Evolutionary conservation across 805 yeast genomes (phyloP).

Genomic region (Metschnikowia sp.): DNA sequence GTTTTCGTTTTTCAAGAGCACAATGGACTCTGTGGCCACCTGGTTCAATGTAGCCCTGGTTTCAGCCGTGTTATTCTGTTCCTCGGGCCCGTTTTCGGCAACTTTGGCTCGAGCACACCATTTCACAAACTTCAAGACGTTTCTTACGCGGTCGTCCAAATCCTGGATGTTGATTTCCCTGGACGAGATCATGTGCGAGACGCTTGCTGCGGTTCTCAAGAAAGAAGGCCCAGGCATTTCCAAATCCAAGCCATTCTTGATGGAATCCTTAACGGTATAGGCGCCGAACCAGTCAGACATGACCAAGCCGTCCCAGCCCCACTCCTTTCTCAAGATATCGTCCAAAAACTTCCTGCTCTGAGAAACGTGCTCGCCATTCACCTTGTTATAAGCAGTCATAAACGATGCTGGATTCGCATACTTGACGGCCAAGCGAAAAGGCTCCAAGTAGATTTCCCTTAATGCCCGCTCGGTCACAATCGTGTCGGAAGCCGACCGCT

Average conservation of each 20-base stretch:
- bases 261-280: slow-evolving; percentile 25
- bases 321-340: slow-evolving; percentile 27
- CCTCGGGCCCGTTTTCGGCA: slow-evolving; percentile 22
- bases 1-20: slow-evolving; percentile 53
- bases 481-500: slow-evolving; percentile 28
- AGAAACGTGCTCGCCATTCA: slow-evolving; percentile 30
- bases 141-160: slow-evolving; percentile 27
- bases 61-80: slow-evolving; percentile 23
- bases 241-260: slow-evolving; percentile 30
- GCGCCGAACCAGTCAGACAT: slow-evolving; percentile 36
- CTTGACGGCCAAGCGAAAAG: slow-evolving; percentile 31
- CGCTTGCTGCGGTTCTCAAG: slow-evolving; percentile 17
- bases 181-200: slow-evolving; percentile 24
- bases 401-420: slow-evolving; percentile 27
- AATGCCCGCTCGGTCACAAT: slow-evolving; percentile 29
- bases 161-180: slow-evolving; percentile 24
- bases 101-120: slow-evolving; percentile 21
- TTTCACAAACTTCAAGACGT: slow-evolving; percentile 25
- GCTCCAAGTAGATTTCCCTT: slow-evolving; percentile 33
- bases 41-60: slow-evolving; percentile 21
- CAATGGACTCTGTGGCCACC: slow-evolving; percentile 45
- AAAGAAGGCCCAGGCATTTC: slow-evolving; percentile 36
- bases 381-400: slow-evolving; percentile 32
- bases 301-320: slow-evolving; percentile 32
- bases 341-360: slow-evolving; percentile 23